Base-by-base conservation (phyloP, 2,329 filamentous ascomycete species). In the Exutisphaerella laricina region DNA sequence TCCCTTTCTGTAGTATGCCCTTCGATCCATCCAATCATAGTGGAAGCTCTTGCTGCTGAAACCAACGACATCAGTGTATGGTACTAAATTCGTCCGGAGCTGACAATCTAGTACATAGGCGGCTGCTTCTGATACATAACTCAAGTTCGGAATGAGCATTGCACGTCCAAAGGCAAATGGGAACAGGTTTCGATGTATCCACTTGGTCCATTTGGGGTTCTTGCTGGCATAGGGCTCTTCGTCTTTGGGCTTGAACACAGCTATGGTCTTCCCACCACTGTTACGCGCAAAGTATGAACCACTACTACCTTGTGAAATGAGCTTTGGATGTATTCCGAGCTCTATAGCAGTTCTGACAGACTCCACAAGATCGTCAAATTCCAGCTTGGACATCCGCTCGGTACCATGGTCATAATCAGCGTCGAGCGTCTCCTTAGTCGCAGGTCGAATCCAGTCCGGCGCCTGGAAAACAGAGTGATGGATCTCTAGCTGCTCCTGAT, bases 221-320 rank as follows among this genome's bases (percentile, higher is more conserved):
- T 88, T 85, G 22, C 87, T 92, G 1, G 92, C 92, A 62, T 96
- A 98, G 1, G 92, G 92, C 66, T 98, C 94, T 69, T 98, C 92
- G 57, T 98, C 92, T 68, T 98, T 98, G 30, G 92, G 92, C 66
- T 98, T 98, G 70, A 98, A 98, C 4, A 98, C 92, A 25, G 89
- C 92, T 3, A 98, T 88, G 12, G 96, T 87, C 70, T 94, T 96
- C 39, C 92, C 92, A 43, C 90, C 84, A 1, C 79, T 79, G 58
- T 95, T 94, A 46, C 89, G 78, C 18, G 92, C 92, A 74, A 98
- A 98, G 70, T 98, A 98, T 66, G 89, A 96, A 36, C 92, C 92
- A 3, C 92, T 97, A 67, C 90, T 97, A 28, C 92, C 92, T 64
- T 98, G 92, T 0, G 89, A 83, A 55, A 98, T 98, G 80, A 98